These are phyloP conservation scores for Proteromonas lacertae DNA, from an alignment of 352 stramenopile genomes.

Conservation along the genomic window DNA sequence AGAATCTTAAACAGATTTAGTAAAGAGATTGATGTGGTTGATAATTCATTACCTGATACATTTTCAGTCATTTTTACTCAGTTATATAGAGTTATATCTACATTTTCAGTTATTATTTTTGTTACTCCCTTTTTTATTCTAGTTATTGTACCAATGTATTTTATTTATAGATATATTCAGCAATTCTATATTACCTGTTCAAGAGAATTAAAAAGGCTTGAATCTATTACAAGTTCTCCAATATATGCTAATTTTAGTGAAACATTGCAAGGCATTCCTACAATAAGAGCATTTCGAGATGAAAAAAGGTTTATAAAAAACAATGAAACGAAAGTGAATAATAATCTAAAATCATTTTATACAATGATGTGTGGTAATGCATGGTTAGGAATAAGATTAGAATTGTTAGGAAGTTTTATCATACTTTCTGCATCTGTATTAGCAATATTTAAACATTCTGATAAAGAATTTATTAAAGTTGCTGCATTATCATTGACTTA, in stretches of 20 bases:
- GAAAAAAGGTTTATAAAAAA: slow-evolving; percentile 24
- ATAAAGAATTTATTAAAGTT: too few relatives aligned
- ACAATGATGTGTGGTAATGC: too few relatives aligned
- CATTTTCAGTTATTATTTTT: too few relatives aligned
- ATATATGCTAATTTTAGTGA: slow-evolving; percentile 43
- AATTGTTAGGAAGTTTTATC: slow-evolving; percentile 5
- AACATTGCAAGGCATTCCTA: slow-evolving; percentile 48
- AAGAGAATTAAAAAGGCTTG: slow-evolving; percentile 50
- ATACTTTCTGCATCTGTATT: slow-evolving; percentile 3
- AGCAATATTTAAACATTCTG: neutral
- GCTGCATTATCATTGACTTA: too few relatives aligned
- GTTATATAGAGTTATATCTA: too few relatives aligned
- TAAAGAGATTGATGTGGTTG: slow-evolving; percentile 1
- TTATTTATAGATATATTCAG: neutral
- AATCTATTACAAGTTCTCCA: slow-evolving; percentile 46
- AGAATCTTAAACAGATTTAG: slow-evolving; percentile 45
- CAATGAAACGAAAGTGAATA: too few relatives aligned
- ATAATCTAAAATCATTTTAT: too few relatives aligned
- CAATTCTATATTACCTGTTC: neutral
- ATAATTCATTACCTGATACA: too few relatives aligned
- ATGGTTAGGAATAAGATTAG: slow-evolving; percentile 28
- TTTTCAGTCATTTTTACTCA: too few relatives aligned
- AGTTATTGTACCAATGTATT: neutral
- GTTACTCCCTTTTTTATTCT: neutral
- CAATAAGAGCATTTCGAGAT: slow-evolving; percentile 35